Evolutionary conservation across 2,329 filamentous ascomycete genomes (phyloP).

Genomic region (Juglanconis juglandina): DNA sequence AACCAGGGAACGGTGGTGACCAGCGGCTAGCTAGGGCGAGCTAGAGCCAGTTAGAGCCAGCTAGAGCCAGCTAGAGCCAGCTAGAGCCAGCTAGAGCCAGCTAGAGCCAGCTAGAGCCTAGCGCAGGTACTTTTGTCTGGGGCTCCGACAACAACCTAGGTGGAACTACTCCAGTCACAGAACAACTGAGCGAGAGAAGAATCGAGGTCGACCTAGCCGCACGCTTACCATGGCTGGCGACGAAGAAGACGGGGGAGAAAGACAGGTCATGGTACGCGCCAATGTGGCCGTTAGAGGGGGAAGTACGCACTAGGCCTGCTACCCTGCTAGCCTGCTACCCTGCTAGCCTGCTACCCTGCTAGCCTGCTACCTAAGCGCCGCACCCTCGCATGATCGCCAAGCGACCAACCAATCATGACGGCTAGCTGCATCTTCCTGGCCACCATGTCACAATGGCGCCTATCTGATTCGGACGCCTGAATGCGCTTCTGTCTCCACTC

Average conservation of each 20-base stretch:
- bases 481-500: neutral
- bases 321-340: no score
- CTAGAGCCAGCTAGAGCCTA: neutral
- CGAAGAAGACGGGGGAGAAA: no score
- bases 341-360: neutral
- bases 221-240: no score
- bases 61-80: neutral
- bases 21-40: conserved; percentile 1
- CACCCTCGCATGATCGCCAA: conserved; percentile 8
- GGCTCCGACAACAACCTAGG: no score
- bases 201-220: no score
- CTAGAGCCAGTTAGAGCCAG: neutral
- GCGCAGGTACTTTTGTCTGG: neutral
- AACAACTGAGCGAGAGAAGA: no score
- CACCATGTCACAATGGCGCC: conserved; percentile 17
- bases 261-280: no score
- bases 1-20: neutral
- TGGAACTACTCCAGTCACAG: no score
- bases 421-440: conserved; percentile 11
- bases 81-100: neutral
- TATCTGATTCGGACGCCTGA: neutral
- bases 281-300: neutral
- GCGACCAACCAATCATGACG: conserved; percentile 14
- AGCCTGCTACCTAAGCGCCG: conserved; percentile 7
- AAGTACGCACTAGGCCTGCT: conserved; percentile 5